A percentile compares a stretch with the other conserved stretches of the same genome.
Evolutionary conservation across 805 yeast species (phyloP).

Genomic region (Cyberlindnera misumaiensis): DNA sequence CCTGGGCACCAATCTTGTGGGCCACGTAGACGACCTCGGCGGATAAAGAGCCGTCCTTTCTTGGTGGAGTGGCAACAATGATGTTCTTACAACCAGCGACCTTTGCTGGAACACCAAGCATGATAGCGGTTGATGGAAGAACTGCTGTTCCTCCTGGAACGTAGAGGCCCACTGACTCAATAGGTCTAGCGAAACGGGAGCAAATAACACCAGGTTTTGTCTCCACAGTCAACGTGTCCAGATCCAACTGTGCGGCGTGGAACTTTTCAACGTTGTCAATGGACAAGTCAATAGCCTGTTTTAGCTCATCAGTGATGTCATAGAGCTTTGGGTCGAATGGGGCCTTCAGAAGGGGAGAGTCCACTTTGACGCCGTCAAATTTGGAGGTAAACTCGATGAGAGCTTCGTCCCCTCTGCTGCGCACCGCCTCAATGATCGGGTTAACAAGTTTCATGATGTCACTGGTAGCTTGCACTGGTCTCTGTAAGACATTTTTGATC

Average conservation of each 20-base stretch:
- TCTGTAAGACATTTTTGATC: slow-evolving; percentile 58
- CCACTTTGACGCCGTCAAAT: slow-evolving; percentile 77
- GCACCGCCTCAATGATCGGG: slow-evolving; percentile 81
- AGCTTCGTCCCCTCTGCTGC: slow-evolving; percentile 76
- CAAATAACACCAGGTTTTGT: slow-evolving; percentile 92
- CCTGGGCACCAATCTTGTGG: slow-evolving; percentile 85
- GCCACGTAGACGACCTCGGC: slow-evolving; percentile 99
- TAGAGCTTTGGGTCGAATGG: slow-evolving; percentile 81
- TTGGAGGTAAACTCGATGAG: slow-evolving; percentile 83
- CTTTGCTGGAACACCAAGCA: slow-evolving; percentile 97
- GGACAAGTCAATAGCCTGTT: slow-evolving; percentile 81
- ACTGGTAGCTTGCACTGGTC: slow-evolving; percentile 94
- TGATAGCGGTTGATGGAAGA: slow-evolving; percentile 93
- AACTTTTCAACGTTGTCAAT: slow-evolving; percentile 83
- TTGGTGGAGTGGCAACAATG: slow-evolving; percentile 91
- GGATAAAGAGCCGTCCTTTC: slow-evolving; percentile 84
- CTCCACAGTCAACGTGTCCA: slow-evolving; percentile 71
- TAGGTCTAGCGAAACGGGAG: slow-evolving; percentile 91
- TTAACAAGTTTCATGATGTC: slow-evolving; percentile 89
- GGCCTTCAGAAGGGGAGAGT: slow-evolving; percentile 70
- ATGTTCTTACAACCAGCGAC: slow-evolving; percentile 97
- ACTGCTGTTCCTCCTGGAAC: slow-evolving; percentile 99
- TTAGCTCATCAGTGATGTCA: slow-evolving; percentile 67
- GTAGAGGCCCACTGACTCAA: slow-evolving; percentile 90
- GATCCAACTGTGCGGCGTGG: slow-evolving; percentile 88